Conservation (phyloP, 2,329 filamentous ascomycete species). For the Curvularia verruculosa region DNA sequence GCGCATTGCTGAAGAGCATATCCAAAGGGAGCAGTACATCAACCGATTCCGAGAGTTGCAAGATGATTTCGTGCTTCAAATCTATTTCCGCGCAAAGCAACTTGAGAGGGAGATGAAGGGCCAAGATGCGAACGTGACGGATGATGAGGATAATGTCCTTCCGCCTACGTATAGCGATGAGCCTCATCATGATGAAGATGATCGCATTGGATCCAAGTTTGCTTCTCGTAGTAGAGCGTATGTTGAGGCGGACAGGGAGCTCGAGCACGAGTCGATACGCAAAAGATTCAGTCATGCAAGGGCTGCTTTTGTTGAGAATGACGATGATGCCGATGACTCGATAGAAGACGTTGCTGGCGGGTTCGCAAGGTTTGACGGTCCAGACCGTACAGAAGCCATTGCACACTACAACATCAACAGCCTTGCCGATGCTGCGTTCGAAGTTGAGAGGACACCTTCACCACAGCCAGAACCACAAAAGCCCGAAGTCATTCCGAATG, state of each 20-base stretch:
- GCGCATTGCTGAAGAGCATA: constrained; percentile 43
- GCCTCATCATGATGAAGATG: constrained; percentile 29
- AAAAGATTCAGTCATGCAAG: constrained; percentile 32
- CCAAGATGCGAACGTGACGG: constrained; percentile 47
- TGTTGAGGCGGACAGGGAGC: constrained; percentile 48
- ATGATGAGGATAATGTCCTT: constrained; percentile 50
- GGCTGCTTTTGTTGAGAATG: constrained; percentile 31
- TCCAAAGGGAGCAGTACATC: constrained; percentile 45
- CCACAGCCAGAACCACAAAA: constrained; percentile 23
- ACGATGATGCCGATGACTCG: constrained; percentile 44
- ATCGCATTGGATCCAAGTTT: constrained; percentile 43
- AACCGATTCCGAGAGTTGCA: constrained; percentile 43
- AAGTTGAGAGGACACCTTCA: constrained; percentile 43
- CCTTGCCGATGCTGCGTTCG: constrained; percentile 42
- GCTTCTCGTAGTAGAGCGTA: constrained; percentile 52
- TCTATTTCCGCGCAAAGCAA: constrained; percentile 48
- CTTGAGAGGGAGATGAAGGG: constrained; percentile 45
- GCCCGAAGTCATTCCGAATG: constrained; percentile 46
- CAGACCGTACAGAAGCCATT: constrained; percentile 50
- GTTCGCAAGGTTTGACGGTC: constrained; percentile 52
- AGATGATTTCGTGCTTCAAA: constrained; percentile 45
- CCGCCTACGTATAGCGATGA: constrained; percentile 41
- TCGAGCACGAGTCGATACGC: constrained; percentile 38
- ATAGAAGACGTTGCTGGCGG: constrained; percentile 35
- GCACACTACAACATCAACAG: constrained; percentile 47